Conservation (phyloP, 495 filamentous ascomycete genomes). For the Rostrohypoxylon terebratum region DNA sequence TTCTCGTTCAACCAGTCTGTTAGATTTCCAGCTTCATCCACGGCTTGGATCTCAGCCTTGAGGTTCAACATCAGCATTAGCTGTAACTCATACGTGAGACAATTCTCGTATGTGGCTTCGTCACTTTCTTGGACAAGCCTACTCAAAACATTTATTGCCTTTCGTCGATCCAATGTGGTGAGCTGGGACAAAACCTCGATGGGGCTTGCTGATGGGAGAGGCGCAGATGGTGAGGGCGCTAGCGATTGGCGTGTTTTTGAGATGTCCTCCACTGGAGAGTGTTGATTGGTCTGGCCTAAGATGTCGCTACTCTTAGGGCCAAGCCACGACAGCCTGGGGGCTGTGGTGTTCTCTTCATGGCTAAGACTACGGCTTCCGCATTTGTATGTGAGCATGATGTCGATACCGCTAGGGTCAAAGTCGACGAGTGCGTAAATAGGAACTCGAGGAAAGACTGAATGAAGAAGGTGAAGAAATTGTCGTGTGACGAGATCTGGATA, state of each 20-base stretch:
- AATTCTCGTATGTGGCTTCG: conserved; percentile 35
- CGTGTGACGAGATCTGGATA: conserved; percentile 90
- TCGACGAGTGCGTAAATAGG: conserved; percentile 80
- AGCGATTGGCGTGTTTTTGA: background rate
- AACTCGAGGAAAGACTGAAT: conserved; percentile 50
- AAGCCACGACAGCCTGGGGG: conserved; percentile 75
- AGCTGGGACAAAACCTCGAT: conserved; percentile 58
- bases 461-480: conserved; percentile 69
- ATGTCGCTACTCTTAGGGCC: conserved; percentile 76
- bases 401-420: conserved; percentile 87
- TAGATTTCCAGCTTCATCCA: conserved; percentile 72
- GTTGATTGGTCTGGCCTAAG: conserved; percentile 22
- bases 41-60: conserved; percentile 90
- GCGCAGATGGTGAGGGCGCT: background rate
- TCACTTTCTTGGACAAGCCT: conserved; percentile 46
- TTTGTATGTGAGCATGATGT: conserved; percentile 88
- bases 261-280: background rate
- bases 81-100: conserved; percentile 77
- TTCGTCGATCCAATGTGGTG: conserved; percentile 73
- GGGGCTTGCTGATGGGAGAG: conserved; percentile 51
- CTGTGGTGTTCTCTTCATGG: conserved; percentile 72
- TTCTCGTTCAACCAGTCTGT: conserved; percentile 72
- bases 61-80: conserved; percentile 85
- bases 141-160: conserved; percentile 73
- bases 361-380: conserved; percentile 79